These are phyloP conservation scores for Cutaneotrichosporon curvatum DNA, from an alignment of 1,284 basidiomycete species.

Conservation along the genomic window DNA sequence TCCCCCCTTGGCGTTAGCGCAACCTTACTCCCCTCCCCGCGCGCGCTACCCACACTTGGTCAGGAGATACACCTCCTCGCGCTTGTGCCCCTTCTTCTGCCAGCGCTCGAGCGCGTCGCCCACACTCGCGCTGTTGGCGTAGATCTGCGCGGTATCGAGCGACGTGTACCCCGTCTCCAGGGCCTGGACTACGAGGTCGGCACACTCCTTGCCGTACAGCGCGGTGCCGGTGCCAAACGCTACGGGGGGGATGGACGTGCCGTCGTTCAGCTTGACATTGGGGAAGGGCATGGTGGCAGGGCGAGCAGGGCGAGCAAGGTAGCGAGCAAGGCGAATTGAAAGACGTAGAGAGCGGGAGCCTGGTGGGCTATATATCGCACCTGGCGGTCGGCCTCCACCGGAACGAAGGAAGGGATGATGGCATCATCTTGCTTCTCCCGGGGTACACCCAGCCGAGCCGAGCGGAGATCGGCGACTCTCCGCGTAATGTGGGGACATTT, in stretches of 20 bases:
- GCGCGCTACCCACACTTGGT: constrained; percentile 44
- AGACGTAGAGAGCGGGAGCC: not conserved
- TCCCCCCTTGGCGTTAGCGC: too few relatives aligned
- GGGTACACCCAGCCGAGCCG: too few relatives aligned
- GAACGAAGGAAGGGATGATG: too few relatives aligned
- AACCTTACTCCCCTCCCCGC: not conserved
- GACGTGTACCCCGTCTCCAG: constrained; percentile 32
- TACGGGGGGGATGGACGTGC: constrained; percentile 26
- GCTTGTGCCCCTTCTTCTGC: constrained; percentile 52
- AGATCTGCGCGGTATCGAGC: constrained; percentile 37
- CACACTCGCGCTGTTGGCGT: constrained; percentile 51
- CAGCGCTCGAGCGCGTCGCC: constrained; percentile 59
- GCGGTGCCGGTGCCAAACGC: constrained; percentile 39
- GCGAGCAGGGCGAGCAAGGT: not conserved
- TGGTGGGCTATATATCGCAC: not conserved
- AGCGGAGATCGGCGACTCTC: too few relatives aligned
- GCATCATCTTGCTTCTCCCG: too few relatives aligned
- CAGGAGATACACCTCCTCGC: constrained; percentile 49
- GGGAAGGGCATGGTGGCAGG: constrained; percentile 7
- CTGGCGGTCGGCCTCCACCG: not conserved
- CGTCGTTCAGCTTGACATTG: constrained; percentile 33
- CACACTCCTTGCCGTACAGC: constrained; percentile 27
- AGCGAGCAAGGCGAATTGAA: too few relatives aligned
- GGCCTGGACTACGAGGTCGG: constrained; percentile 26
- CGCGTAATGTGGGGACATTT: too few relatives aligned